Base-by-base conservation (phyloP, 805 yeast species). In the Cyberlindnera galapagoensis region DNA sequence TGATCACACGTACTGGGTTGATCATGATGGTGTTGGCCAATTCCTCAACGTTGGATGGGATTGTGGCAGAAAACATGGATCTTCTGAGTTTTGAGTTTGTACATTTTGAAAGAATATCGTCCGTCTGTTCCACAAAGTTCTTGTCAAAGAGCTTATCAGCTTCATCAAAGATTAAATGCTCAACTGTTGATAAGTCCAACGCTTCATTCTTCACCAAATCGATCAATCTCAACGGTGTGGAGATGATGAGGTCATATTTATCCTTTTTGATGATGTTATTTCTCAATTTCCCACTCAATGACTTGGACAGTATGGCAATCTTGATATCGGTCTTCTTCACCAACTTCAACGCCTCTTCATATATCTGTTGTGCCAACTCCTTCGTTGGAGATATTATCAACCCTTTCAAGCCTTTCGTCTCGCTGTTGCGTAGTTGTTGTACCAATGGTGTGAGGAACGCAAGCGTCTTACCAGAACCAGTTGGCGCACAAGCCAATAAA, bases 391-490 rank as follows among this genome's bases (percentile, higher is more conserved):
- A 78, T 9, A 92, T 72, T 7, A 92, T 74, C 31, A 92, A 60
- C 1, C 94, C 94, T 44, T 81, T 67, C 8, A 84, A 63, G 2
- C 46, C 46, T 7, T n/a, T 13, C 4, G 21, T 30, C 9, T 26
- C 23, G 30, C 9, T 46, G 37, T 27, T 51, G 15, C 36, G 33
- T 7, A 71, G 54, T 36, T 61, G 60, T 26, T 84, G 92, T 14
- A 92, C 58, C 46, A 90, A 47, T 4, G 99, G 98, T 12, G 87
- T 73, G 35, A 84, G 62, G 52, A 82, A 92, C 19, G 97, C 94
- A 30, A 92, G 64, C 0, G 98, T 92, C 55, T 92, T 92, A 66
- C 98, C 98, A 5, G 97, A 86, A 47, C 98, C 98, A 1, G 98
- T 92, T 28, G 97, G 97, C 0, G 97, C 97, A 67, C 96, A 85